phyloP scores from a whole-genome alignment of 371 early-diverging fungal genomes.

The Mucor velutinosus region DNA sequence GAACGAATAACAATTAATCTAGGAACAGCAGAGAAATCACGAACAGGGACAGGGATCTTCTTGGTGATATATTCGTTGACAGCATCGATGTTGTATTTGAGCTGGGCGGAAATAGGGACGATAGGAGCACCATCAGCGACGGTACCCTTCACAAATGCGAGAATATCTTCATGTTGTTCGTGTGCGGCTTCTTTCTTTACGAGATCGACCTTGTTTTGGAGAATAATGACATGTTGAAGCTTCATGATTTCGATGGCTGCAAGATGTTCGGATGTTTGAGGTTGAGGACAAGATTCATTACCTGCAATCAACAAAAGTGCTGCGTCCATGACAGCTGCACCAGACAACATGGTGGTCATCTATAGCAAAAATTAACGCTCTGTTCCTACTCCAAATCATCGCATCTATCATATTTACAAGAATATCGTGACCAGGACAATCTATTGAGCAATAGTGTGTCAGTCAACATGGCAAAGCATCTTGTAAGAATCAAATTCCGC shows the following conservation, averaged over 20 bases:
- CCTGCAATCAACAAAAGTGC: conserved; percentile 99
- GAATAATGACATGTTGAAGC: conserved; percentile 96
- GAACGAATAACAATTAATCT: conserved; percentile 99
- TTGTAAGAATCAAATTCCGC: background rate
- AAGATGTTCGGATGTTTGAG: conserved; percentile 99
- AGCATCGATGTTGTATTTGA: conserved; percentile 99
- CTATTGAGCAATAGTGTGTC: conserved; percentile 33
- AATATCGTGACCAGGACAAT: conserved; percentile 99
- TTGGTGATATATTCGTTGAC: conserved; percentile 99
- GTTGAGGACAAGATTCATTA: conserved; percentile 99
- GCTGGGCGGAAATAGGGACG: conserved; percentile 99
- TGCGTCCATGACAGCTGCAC: conserved; percentile 99
- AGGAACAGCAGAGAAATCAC: conserved; percentile 93
- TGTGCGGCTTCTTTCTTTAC: conserved; percentile 95
- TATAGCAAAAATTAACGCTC: background rate
- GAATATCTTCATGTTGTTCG: conserved; percentile 95
- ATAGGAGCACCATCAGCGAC: conserved; percentile 98
- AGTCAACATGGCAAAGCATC: background rate
- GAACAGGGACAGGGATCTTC: conserved; percentile 96
- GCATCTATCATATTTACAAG: conserved; percentile 47
- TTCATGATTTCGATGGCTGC: conserved; percentile 99
- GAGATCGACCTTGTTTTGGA: conserved; percentile 99
- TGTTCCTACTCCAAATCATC: background rate
- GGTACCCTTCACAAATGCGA: conserved; percentile 95
- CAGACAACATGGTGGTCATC: conserved; percentile 99